Evolutionary conservation across 2,329 filamentous ascomycete species (phyloP), one percentile per base, ranked within the genome.

Genomic region (Myotisia sp.): DNA sequence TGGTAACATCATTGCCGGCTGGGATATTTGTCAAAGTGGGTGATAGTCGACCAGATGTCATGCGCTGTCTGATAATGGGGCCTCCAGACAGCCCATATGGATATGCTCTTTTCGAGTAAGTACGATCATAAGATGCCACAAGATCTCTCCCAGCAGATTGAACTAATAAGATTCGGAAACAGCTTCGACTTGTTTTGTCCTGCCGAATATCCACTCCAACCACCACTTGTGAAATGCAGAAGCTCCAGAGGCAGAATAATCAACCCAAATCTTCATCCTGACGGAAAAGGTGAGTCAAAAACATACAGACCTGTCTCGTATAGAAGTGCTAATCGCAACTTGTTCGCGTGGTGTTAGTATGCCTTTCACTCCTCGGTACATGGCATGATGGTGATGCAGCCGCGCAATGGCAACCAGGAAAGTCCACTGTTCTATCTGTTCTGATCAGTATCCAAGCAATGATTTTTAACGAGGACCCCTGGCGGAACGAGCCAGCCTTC

Each of bases 361-460:
- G 66, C 37, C 56, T 70, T 7, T 67, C 63, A 1, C 52, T 70
- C 8, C 54, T 70, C 0, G 61, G 60, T 0, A 68, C 64, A 2
- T 67, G 68, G 67, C 33, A 14, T 14, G 9, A 42, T 13, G 67
- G 67, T 6, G 42, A 57, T 41, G 43, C 51, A 16, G 49, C 50
- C 12, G 53, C 60, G 40, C 42, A 49, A 6, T 68, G 70, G 69
- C 49, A 57, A 8, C 52, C 59, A 2, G 45, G 49, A 6, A 51
- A 56, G 22, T 70, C 67, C 4, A 70, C 66, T 3, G 48, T 71
- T 2, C 52, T 70, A 3, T 67, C 69, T 41, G 50, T 71, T 4
- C 52, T 69, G 7, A 59, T 73, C n/a, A 69, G 64, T 18, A 67
- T 74, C 33, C 70, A 74, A 44, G 58, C 60, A 19, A 70, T 74